A percentile compares a stretch with the other conserved stretches of the same genome.
phyloP scores from a whole-genome alignment of 257 asterid species.

The Jacaranda mimosifolia region DNA sequence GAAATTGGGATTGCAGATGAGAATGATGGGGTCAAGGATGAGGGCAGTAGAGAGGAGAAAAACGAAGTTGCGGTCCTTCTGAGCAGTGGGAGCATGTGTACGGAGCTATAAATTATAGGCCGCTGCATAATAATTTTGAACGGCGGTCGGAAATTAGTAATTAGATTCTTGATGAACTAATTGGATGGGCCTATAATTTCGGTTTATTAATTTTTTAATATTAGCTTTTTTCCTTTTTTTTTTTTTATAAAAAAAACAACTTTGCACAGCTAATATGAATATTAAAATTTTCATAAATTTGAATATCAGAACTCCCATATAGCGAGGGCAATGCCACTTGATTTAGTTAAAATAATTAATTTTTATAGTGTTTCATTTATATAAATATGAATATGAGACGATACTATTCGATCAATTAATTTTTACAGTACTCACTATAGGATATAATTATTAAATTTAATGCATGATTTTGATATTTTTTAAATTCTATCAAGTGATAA shows the following conservation, averaged over 20 bases:
- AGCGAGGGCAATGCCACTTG: no score
- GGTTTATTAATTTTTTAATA: not conserved
- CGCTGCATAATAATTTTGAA: not conserved
- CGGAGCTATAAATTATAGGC: slow-evolving; percentile 2
- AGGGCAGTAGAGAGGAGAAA: slow-evolving; percentile 34
- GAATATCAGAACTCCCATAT: no score
- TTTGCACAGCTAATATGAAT: no score
- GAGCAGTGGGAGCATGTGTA: slow-evolving; percentile 58
- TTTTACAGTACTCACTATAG: not conserved
- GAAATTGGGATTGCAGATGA: slow-evolving; percentile 36
- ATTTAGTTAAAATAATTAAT: no score
- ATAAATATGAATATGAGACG: no score
- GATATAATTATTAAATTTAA: not conserved
- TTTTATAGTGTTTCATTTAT: no score
- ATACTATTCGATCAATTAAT: not conserved
- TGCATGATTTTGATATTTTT: not conserved
- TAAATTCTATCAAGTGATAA: no score
- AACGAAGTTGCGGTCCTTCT: slow-evolving; percentile 51
- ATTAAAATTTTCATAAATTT: no score
- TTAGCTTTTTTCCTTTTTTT: no score
- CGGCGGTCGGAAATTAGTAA: not conserved
- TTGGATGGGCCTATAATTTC: not conserved
- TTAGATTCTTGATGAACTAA: not conserved
- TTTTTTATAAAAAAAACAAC: no score
- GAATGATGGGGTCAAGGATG: slow-evolving; percentile 35